Base-by-base conservation (phyloP, 306 rosid genomes). In the Glycyrrhiza uralensis region DNA sequence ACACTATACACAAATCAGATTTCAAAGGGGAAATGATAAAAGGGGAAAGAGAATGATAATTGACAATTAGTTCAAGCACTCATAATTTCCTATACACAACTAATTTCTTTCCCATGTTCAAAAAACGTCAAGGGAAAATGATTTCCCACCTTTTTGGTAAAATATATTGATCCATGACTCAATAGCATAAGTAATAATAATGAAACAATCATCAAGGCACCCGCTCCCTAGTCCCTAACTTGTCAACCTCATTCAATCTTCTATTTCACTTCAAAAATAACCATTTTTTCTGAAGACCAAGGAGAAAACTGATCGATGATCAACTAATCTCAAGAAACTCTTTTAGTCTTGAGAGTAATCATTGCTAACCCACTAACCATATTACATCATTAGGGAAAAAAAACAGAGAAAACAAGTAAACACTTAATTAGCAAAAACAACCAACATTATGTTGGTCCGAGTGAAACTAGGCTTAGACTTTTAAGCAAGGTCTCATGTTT, bases 121-220 rank as follows among this genome's bases (percentile, higher is more conserved):
- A 63, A n/a, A 63, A 71, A 42, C 1, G 22, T 20, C 62, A 19
- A 35, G 56, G 72, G 45, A 38, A 50, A 52, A 54, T 6, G 18
- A 65, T 52, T 75, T 35, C 59, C 29, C 47, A 11, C 49, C 47
- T 74, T 23, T 42, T 3, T 58, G 55, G 33, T 46, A 49, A 33
- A 46, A 66, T 5, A 23, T 44, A 57, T 22, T 19, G 12, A 14
- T 57, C 36, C 15, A 26, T 22, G 65, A 38, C 19, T 29, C 67
- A 49, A 60, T 17, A 57, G 46, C 30, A 24, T 9, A 20, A 19
- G 42, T 18, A 44, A 32, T 67, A 23, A 65, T 78, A 52, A 65
- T 52, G 61, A 44, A 63, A 57, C 69, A 71, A 63, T 42, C 35
- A 63, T 54, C 82, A 71, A 28, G 64, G 42, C 28, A 54, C n/a